Base-by-base conservation (phyloP, 495 filamentous ascomycete species). In the Talaromyces adpressus region DNA sequence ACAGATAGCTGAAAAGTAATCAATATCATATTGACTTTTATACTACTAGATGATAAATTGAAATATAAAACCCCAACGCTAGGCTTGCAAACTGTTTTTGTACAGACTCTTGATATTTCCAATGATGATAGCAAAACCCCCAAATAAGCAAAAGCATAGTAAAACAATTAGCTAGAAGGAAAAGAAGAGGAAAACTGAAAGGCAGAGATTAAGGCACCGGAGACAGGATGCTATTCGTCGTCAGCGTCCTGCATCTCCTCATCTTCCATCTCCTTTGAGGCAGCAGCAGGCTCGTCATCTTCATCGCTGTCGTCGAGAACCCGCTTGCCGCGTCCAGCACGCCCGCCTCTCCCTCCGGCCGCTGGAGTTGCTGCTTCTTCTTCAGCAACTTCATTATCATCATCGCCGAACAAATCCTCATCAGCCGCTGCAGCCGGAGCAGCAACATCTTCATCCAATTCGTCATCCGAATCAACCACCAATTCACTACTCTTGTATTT, bases 401-500 rank as follows among this genome's bases (percentile, higher is more conserved):
- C 71, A 7, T 72, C 69, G 23, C 45, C 45, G 18, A 49, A 49
- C 45, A 49, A 49, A 49, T 49, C 45, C 3, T 20, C 45, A 20
- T 56, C 52, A 6, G 68, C 72, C 2, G 80, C 75, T 9, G 72
- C 76, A 14, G 76, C 63, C 4, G 68, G 65, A 6, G 68, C 70
- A 32, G 57, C 65, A 1, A 36, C 66, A 18, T 70, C 75, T 9
- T 77, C 84, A 30, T 85, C 83, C 29, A 58, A 23, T 36, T 58
- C 56, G 12, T 81, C 80, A 61, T 89, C 88, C 61, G 87, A 89
- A 59, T 92, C 89, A 39, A 90, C 87, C 29, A 96, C 86, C 62
- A 89, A 82, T 72, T 95, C 91, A 41, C 79, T 86, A 61, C 86
- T 89, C 81, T 95, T 96, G 74, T 83, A 94, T 69, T 93, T 92